Evolutionary conservation across 225 moss, liverwort and hornwort species (phyloP).

Genomic region (Ulota crispa): DNA sequence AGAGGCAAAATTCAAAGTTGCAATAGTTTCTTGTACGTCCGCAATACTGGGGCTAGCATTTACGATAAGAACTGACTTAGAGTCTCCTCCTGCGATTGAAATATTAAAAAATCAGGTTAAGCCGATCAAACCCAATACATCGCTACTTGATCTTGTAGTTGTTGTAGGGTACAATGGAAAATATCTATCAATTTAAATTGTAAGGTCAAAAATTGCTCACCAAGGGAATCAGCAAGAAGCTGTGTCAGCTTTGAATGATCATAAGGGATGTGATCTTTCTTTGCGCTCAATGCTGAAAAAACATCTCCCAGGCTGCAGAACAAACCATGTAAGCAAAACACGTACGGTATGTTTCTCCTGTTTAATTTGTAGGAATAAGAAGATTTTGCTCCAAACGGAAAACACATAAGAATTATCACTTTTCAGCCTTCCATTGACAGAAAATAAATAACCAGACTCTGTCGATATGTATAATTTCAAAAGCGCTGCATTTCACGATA

Average conservation of each 20-base stretch:
- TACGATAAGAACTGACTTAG: constrained; percentile 81
- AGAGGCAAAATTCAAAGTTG: constrained; percentile 71
- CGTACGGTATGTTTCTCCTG: not conserved
- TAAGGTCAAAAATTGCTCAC: constrained; percentile 26
- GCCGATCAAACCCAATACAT: not conserved
- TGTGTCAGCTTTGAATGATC: constrained; percentile 83
- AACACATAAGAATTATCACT: not conserved
- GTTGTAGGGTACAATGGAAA: not conserved
- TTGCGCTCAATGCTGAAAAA: constrained; percentile 73
- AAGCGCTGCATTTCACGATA: not conserved
- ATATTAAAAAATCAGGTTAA: not conserved
- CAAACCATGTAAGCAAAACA: constrained; percentile 18
- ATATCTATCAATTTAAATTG: not conserved
- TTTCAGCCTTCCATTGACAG: not conserved
- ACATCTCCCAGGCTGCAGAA: constrained; percentile 79
- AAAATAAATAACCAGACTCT: not conserved
- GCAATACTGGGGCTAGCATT: constrained; percentile 69
- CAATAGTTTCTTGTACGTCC: constrained; percentile 80
- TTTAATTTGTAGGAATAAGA: not conserved
- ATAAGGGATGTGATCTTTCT: constrained; percentile 78
- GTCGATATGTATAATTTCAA: not conserved
- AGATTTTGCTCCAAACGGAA: not conserved
- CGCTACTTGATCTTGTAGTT: not conserved
- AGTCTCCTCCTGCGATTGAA: constrained; percentile 64
- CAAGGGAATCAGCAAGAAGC: constrained; percentile 87